These are phyloP conservation scores for Metschnikowia kofuensis DNA, from an alignment of 805 yeast genomes.

Conservation along the genomic window DNA sequence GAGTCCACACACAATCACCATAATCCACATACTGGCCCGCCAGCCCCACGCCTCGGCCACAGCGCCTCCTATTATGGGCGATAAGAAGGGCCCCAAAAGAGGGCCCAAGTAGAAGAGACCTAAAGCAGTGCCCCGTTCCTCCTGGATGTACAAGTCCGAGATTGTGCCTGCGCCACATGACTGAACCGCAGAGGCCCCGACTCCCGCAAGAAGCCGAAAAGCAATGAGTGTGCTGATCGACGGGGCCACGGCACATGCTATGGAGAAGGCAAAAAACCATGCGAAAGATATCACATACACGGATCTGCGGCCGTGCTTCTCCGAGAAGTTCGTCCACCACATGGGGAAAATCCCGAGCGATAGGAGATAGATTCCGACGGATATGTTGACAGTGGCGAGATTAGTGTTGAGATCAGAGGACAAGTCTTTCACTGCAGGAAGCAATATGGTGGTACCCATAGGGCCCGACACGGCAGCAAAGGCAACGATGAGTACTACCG, in stretches of 20 bases:
- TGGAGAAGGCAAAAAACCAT: conserved; percentile 59
- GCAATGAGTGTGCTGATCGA: conserved; percentile 60
- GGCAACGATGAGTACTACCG: conserved; percentile 65
- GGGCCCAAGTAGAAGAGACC: conserved; percentile 81
- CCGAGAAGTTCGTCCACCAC: conserved; percentile 87
- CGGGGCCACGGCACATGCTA: conserved; percentile 70
- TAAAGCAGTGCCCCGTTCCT: conserved; percentile 73
- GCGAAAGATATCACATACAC: conserved; percentile 69
- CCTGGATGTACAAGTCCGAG: conserved; percentile 64
- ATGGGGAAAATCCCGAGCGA: conserved; percentile 77
- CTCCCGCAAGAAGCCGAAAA: conserved; percentile 73
- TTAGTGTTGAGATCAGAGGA: conserved; percentile 53
- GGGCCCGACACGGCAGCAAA: conserved; percentile 80
- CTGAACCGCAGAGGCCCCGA: conserved; percentile 75
- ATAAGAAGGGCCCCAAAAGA: conserved; percentile 71
- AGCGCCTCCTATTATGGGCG: conserved; percentile 79
- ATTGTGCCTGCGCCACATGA: conserved; percentile 92
- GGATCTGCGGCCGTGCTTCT: conserved; percentile 68
- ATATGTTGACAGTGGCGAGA: conserved; percentile 62
- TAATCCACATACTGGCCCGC: conserved; percentile 87
- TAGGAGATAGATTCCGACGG: conserved; percentile 75
- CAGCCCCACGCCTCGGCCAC: conserved; percentile 73
- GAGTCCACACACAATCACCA: conserved; percentile 63
- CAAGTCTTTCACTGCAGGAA: conserved; percentile 72
- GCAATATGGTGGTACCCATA: conserved; percentile 81